Base-by-base conservation (phyloP, 176 grass and related monocot genomes). In the Carex kokanica region DNA sequence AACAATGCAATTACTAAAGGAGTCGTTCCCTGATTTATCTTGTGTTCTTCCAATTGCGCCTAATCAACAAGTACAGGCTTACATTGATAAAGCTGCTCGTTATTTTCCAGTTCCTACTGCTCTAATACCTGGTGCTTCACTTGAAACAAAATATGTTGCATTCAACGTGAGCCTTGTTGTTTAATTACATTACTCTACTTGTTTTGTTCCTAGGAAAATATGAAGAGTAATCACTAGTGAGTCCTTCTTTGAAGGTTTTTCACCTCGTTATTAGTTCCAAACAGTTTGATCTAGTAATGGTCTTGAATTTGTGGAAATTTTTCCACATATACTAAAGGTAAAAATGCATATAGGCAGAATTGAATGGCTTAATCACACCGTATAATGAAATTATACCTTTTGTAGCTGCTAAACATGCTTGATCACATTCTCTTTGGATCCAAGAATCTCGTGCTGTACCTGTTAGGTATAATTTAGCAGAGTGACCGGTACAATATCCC, bases 21-120 rank as follows among this genome's bases (percentile, higher is more conserved):
- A 86, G 51, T 49, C 81, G 87, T 87, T 87, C 69, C 71, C 85
- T 84, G 89, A 93, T 57, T 64, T 93, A 14, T 93, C 90, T 67
- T 17, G 92, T 79, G 67, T 98, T 20, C 93, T 98, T 88, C 95
- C 83, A 88, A 88, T 98, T 82, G 95, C 95, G 70, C 92, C 92
- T 69, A 89, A 98, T 89, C 69, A 32, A 52, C 66, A 89, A 84
- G 92, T 98, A 80, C 87, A 85, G 74, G 53, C 70, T 20, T 91
- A 87, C 88, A 72, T 98, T 75, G 63, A 91, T 51, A 95, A 86
- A 70, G 62, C 41, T 65, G 74, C 79, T 81, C 79, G 67, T 58
- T 90, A 87, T 64, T 62, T 57, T 61, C 84, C 79, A 29, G 74
- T 82, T 82, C 78, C 79, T 79, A 89, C 91, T 68, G 77, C 89